Evolutionary conservation across 306 rosid genomes (phyloP).

Genomic region (Lotus japonicus): DNA sequence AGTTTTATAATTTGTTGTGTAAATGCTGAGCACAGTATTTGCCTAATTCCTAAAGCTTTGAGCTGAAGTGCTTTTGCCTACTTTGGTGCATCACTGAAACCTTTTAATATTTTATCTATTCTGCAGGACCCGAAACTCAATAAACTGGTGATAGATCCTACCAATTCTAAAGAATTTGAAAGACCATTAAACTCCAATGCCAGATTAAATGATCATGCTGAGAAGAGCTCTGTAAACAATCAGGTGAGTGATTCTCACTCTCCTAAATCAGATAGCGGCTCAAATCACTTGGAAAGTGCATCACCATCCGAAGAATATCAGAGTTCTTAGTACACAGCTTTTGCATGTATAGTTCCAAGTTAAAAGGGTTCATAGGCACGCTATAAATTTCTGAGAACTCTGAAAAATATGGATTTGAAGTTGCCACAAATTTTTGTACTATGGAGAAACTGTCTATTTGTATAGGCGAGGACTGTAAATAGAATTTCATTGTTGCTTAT

Average conservation of each 20-base stretch:
- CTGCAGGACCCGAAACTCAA: constrained; percentile 70
- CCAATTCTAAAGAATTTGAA: constrained; percentile 54
- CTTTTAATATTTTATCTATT: not conserved
- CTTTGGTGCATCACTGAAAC: not conserved
- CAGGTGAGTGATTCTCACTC: constrained; percentile 36
- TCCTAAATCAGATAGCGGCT: constrained; percentile 25
- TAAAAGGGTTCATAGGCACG: not conserved
- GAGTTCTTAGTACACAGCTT: constrained; percentile 23
- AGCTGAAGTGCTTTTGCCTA: not conserved
- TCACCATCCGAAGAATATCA: constrained; percentile 41
- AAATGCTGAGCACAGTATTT: not conserved
- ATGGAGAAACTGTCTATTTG: constrained; percentile 15
- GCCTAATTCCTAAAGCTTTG: not conserved
- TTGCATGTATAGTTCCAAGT: constrained; percentile 5
- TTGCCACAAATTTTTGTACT: constrained; percentile 16
- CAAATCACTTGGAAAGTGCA: constrained; percentile 37
- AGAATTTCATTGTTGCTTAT: constrained; percentile 23
- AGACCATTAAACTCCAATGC: constrained; percentile 49
- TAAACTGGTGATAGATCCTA: constrained; percentile 50
- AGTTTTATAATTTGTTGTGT: constrained; percentile 15
- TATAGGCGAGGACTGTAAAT: constrained; percentile 47
- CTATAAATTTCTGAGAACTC: constrained; percentile 1
- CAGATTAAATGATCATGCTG: constrained; percentile 43
- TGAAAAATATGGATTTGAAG: constrained; percentile 7
- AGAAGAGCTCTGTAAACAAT: constrained; percentile 37